phyloP scores from a whole-genome alignment of 2,329 filamentous ascomycete species.

The Acephala macrosclerotiorum region DNA sequence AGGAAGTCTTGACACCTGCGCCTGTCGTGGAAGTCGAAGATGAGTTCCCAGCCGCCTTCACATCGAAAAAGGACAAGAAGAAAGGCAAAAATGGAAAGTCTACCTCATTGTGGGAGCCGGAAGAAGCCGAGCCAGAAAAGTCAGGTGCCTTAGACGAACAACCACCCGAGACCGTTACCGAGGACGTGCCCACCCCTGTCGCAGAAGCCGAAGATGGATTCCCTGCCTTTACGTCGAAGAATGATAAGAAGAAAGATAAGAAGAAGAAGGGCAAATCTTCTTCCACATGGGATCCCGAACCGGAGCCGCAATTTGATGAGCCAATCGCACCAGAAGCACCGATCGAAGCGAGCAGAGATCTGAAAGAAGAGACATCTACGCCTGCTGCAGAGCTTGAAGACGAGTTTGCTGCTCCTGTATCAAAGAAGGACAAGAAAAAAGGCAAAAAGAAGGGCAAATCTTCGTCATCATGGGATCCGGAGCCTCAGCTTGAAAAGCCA shows the following conservation, averaged over 20 bases:
- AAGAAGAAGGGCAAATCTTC: conserved; percentile 30
- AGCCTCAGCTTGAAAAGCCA: background rate
- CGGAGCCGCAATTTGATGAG: background rate
- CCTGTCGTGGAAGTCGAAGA: conserved; percentile 1
- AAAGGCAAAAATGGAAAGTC: conserved; percentile 30
- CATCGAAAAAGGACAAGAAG: conserved; percentile 43
- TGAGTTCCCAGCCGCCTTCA: conserved; percentile 16
- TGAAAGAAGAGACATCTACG: background rate
- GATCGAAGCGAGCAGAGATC: background rate
- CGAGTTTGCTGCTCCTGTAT: conserved; percentile 10
- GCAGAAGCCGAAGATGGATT: conserved; percentile 9
- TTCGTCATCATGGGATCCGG: conserved; percentile 10
- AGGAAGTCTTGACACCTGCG: too few relatives aligned
- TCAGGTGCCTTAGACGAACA: background rate
- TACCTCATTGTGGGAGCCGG: conserved; percentile 22
- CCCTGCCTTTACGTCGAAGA: background rate
- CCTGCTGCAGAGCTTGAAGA: background rate
- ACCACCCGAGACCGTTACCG: background rate
- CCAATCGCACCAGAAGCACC: background rate
- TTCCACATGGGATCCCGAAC: background rate
- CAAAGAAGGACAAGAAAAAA: conserved; percentile 41
- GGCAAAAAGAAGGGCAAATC: conserved; percentile 14
- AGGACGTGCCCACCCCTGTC: conserved; percentile 4
- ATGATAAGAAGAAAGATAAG: conserved; percentile 12
- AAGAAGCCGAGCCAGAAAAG: background rate